Conservation (phyloP, 2,329 filamentous ascomycete genomes). For the Aspergillus phoenicis region DNA sequence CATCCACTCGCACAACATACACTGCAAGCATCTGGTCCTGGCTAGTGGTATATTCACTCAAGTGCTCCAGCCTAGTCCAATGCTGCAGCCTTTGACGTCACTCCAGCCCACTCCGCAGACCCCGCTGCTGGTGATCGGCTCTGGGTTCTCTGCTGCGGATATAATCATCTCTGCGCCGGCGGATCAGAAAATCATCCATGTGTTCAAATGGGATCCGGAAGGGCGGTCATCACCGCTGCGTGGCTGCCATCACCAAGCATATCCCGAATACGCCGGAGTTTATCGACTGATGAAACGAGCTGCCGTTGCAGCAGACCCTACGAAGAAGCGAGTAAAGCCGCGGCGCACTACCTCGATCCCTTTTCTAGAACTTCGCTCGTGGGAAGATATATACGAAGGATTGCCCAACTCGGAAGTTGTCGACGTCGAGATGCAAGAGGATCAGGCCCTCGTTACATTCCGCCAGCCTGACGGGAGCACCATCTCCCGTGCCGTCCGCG, state of each 20-base stretch:
- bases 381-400: conserved; percentile 57
- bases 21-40: conserved; percentile 59
- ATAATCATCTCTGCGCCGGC: conserved; percentile 58
- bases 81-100: conserved; percentile 51
- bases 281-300: conserved; percentile 64
- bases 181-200: conserved; percentile 58
- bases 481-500: conserved; percentile 51
- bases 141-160: conserved; percentile 65
- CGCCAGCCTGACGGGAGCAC: conserved; percentile 45
- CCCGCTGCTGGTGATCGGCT: conserved; percentile 61
- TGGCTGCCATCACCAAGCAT: conserved; percentile 62
- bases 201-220: conserved; percentile 63
- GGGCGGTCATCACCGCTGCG: conserved; percentile 59
- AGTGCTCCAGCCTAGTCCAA: conserved; percentile 53
- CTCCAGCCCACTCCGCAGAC: conserved; percentile 29
- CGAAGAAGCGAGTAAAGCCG: conserved; percentile 26
- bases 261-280: conserved; percentile 63
- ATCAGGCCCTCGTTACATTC: conserved; percentile 46
- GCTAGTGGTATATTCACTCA: conserved; percentile 63
- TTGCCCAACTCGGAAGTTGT: conserved; percentile 56
- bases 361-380: conserved; percentile 53
- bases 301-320: conserved; percentile 28
- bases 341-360: conserved; percentile 46
- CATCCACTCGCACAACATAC: conserved; percentile 54
- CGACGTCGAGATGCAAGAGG: conserved; percentile 36